Conservation (phyloP, 371 early-diverging fungal genomes). For the Lichtheimia ramosa region DNA sequence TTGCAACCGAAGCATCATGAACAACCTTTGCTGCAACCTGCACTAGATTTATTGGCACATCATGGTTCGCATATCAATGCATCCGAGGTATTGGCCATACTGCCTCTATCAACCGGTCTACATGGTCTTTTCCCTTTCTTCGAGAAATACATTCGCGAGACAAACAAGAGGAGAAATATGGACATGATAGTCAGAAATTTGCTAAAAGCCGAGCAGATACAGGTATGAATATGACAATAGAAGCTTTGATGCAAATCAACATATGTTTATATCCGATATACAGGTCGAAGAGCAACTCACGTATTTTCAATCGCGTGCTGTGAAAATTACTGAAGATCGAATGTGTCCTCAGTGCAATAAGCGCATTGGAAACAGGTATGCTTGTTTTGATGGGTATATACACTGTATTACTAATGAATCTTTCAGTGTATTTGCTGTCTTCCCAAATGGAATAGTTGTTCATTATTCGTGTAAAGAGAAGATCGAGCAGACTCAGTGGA, state of each 20-base stretch:
- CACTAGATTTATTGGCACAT: conserved; percentile 62
- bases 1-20: conserved; percentile 55
- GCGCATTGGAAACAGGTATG: conserved; percentile 74
- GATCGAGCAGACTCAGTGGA: conserved; percentile 55
- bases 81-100: conserved; percentile 46
- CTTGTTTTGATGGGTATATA: background rate
- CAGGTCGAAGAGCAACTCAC: conserved; percentile 72
- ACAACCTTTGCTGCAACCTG: conserved; percentile 58
- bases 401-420: background rate
- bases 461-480: conserved; percentile 80
- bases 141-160: conserved; percentile 69
- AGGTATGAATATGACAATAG: conserved; percentile 40
- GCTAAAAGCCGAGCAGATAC: conserved; percentile 67
- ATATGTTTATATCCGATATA: background rate
- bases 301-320: conserved; percentile 62
- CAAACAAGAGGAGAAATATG: conserved; percentile 64
- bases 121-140: conserved; percentile 64
- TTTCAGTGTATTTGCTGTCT: conserved; percentile 72
- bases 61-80: conserved; percentile 76
- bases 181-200: conserved; percentile 70
- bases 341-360: conserved; percentile 84
- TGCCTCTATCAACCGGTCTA: conserved; percentile 58
- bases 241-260: background rate
- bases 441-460: conserved; percentile 72
- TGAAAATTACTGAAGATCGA: conserved; percentile 75